Evolutionary conservation across 148 eudicot genomes (phyloP), one percentile per base, ranked within the genome.

Genomic region (Rhododendron molle): DNA sequence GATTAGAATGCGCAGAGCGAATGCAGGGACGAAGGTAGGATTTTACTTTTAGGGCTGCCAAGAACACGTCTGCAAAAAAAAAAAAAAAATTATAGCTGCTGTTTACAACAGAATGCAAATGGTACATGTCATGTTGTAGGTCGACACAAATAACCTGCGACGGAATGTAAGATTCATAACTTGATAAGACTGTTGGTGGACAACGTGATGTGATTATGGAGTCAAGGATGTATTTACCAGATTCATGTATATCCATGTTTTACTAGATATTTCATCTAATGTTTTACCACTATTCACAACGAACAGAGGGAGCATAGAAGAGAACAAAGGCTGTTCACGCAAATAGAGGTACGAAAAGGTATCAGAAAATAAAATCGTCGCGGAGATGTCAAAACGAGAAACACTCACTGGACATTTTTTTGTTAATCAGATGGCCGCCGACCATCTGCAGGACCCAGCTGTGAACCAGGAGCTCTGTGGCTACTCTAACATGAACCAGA

Each of bases 311-410:
- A 77, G 9, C 58, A 13, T 9, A 76, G 38, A n/a, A 80, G 60
- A 50, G 65, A 84, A 36, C 58, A 14, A 7, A 56, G 23, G 30
- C 74, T 32, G 38, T 26, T 32, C 5, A 43, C 36, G n/a, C 74
- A 77, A 58, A 28, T 76, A 36, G 81, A 84, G 86, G 86, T 84
- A 77, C 62, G 40, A 14, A 43, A 73, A n/a, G 12, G 50, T 12
- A 12, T 23, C 28, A 46, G 21, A 49, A 79, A 21, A 26, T 0
- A 80, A n/a, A 50, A 15, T 2, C 7, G 40, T 40, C 30, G 9
- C 38, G 6, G 56, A 47, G 1, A 49, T 78, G 60, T 47, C 60
- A 12, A 47, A 47, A 13, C 7, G 11, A 28, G 40, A 80, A 78
- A 20, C 11, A 52, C 62, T 80, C 58, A 80, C 43, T 44, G 65